Evolutionary conservation across 116 monocot genomes (phyloP).

Genomic region (Iris pallida): DNA sequence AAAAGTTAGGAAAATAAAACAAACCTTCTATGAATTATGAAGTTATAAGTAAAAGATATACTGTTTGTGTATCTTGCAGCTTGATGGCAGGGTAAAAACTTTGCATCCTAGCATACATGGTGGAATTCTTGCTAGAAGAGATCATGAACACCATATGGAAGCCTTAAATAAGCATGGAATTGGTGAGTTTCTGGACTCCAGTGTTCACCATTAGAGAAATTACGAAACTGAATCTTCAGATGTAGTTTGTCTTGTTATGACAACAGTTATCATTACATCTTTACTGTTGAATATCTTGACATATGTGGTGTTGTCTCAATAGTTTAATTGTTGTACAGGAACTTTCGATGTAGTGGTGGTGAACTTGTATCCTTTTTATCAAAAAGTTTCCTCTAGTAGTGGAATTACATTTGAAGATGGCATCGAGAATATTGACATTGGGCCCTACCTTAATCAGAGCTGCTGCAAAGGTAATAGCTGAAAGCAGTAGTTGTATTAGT

Average conservation of each 20-base stretch:
- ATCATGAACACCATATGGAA: conserved; percentile 68
- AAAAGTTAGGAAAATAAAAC: not conserved
- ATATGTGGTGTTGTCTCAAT: not conserved
- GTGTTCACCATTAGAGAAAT: not conserved
- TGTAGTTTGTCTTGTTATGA: not conserved
- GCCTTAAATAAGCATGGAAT: conserved; percentile 73
- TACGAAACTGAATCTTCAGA: not conserved
- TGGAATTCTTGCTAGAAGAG: conserved; percentile 96
- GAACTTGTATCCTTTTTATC: conserved; percentile 91
- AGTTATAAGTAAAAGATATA: too few relatives aligned
- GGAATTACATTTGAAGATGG: conserved; percentile 91
- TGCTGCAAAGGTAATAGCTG: conserved; percentile 81
- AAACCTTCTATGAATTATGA: not conserved
- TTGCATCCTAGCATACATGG: conserved; percentile 94
- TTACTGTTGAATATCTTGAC: not conserved
- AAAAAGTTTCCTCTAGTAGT: conserved; percentile 65
- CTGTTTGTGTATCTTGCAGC: conserved; percentile 31
- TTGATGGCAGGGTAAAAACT: conserved; percentile 98
- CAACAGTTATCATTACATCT: not conserved
- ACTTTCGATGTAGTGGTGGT: conserved; percentile 96
- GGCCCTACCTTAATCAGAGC: conserved; percentile 93
- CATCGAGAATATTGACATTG: conserved; percentile 98
- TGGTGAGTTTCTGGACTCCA: conserved; percentile 35
- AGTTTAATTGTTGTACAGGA: conserved; percentile 29
- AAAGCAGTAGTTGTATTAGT: not conserved